Evolutionary conservation across 129 eudicot species (phyloP), one percentile per base, ranked within the genome.

Genomic region (Solidago caesia): DNA sequence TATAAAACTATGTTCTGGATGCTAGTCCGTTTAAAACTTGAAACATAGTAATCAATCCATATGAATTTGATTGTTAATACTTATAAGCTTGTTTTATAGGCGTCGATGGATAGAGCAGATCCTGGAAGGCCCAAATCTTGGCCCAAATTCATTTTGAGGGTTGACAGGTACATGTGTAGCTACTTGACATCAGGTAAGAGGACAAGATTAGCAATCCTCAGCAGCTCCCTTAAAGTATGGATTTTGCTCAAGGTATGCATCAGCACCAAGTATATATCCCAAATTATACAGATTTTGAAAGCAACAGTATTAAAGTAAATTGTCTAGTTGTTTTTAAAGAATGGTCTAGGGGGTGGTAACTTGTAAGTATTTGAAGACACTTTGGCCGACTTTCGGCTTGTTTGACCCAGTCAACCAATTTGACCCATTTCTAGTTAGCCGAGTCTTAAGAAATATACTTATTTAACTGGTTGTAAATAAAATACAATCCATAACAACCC

Each of bases 141-240:
- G 97, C 97, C 96, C 60, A 92, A 86, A 25, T 86, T 94, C 58
- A 74, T 90, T 67, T 80, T 94, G 27, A 83, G 77, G 82, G 97
- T 87, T 64, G 97, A 94, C 74, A 84, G 83, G 64, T 71, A 88
- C 81, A 90, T 94, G 98, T 87, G 91, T 65, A 85, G 90, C 77
- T 94, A 90, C 78, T 74, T 94, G 75, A 94, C 97, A 25, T 85
- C 97, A 0, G 97, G 98, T 77, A 94, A 88, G 85, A 84, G 81
- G 74, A 85, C 92, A 71, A 83, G 88, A 64, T 84, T 90, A 53
- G 97, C 96, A 53, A 70, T 81, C 46, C 87, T 90, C 47, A 86
- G 96, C 76, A 94, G 98, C 67, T 88, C 97, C 74, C 91, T 88
- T 63, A 88, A 88, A 82, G 98, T 90, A 7, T 85, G 97, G 98